Base-by-base conservation (phyloP, 495 filamentous ascomycete genomes). In the Glarea lozoyensis region DNA sequence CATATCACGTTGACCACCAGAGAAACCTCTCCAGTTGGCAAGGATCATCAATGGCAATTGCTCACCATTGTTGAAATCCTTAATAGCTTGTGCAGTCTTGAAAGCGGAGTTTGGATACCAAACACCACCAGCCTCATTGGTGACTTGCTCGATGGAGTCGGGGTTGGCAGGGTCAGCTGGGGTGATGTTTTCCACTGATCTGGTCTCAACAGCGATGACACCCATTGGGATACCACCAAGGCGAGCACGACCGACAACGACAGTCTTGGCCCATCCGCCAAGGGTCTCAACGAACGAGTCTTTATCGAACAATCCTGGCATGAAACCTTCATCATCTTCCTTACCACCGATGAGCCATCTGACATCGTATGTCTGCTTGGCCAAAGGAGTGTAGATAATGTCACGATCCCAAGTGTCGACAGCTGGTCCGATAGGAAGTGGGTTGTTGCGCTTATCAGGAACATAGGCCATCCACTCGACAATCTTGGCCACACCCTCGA, bases 61-160 rank as follows among this genome's bases (percentile, higher is more conserved):
- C 66, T 98, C 92, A 60, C 92, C 92, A 53, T 93, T 78, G 80
- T 96, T 98, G 78, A 98, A 98, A 75, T 98, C 92, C 49, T 81
- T 86, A 63, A 98, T 92, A 43, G 92, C 92, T 61, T 98, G 92
- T 13, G 92, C 93, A 41, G 92, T 98, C 83, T 98, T 98, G 78
- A 86, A 97, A 23, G 92, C 93, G 4, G 89, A 95, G 74, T 98
- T 98, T 55, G 92, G 92, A 64, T 97, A 98, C 92, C 92, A 98
- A 19, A 98, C 92, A 59, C 94, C 93, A 70, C 92, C 92, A 53
- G 92, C 92, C 70, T 98, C 92, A 42, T 80, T 86, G 45, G 74
- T 74, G 52, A 96, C 78, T 66, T 93, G 88, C 68, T 98, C 92
- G 54, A 86, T 92, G 3, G 92, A 98, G 63, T 97, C 92, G 9